Percentiles rank a stretch among this genome's conserved stretches.
Evolutionary conservation across 169 alveolate species (phyloP).

Genomic region (Plasmodium ovale): DNA sequence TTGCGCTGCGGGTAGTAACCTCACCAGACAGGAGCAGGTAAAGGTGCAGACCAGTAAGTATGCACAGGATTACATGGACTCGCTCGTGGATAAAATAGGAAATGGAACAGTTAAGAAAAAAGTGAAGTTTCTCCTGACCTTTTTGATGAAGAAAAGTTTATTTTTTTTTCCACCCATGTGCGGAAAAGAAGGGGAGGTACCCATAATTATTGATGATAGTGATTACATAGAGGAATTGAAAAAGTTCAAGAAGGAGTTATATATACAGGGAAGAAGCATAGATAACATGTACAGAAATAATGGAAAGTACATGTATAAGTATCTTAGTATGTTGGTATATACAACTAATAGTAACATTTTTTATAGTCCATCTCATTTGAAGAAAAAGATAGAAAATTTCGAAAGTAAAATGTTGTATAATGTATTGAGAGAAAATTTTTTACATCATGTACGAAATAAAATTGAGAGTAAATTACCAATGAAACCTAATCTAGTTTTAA

Average conservation of each 20-base stretch:
- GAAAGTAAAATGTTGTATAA: slow-evolving; percentile 37
- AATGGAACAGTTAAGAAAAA: slow-evolving; percentile 9
- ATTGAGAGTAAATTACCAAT: slow-evolving; percentile 65
- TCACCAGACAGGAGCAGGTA: too few relatives aligned
- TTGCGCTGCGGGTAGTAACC: too few relatives aligned
- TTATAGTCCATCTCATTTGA: slow-evolving; percentile 31
- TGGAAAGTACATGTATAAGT: slow-evolving; percentile 37
- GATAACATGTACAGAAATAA: slow-evolving; percentile 33
- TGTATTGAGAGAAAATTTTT: slow-evolving; percentile 41
- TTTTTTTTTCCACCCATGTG: slow-evolving; percentile 29
- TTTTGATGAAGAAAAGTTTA: slow-evolving; percentile 17
- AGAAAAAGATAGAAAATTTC: slow-evolving; percentile 40
- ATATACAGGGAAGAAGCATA: slow-evolving; percentile 35
- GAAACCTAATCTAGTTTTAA: slow-evolving; percentile 47
- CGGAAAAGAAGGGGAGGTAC: neutral
- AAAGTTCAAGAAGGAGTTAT: slow-evolving; percentile 31
- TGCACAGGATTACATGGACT: slow-evolving; percentile 5
- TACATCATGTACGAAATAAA: slow-evolving; percentile 37
- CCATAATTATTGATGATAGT: neutral
- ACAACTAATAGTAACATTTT: slow-evolving; percentile 35
- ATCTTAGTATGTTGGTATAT: slow-evolving; percentile 23
- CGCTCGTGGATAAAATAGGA: slow-evolving; percentile 4
- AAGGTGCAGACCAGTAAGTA: too few relatives aligned
- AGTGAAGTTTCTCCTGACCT: slow-evolving; percentile 19
- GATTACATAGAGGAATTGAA: slow-evolving; percentile 22